Base-by-base conservation (phyloP, 75 land plant genomes). In the Chamaecyparis obtusa region DNA sequence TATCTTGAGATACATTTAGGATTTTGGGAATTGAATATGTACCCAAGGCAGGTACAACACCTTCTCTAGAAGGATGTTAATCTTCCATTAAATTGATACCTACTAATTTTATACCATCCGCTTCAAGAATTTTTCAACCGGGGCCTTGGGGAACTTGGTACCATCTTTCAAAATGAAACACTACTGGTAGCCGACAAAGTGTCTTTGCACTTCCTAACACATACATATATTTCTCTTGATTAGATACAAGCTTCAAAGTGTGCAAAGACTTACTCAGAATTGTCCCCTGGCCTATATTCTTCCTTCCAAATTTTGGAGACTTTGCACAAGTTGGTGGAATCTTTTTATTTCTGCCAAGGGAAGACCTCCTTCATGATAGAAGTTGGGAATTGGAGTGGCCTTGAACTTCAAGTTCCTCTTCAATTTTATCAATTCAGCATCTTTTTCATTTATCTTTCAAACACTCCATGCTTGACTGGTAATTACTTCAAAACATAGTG, bases 251-350 rank as follows among this genome's bases (percentile, higher is more conserved):
- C 11, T 30, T 71, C 7, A 30, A 71, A 71, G 74, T 33, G 13
- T 27, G 74, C 33, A 71, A 5, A 71, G 74, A n/a, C 74, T 71
- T 71, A 71, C 11, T 71, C 21, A 71, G 30, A 30, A 9, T 6
- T 27, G 30, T 30, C 35, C 33, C 74, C n/a, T 71, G 35, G 33
- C 30, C 33, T 16, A 8, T 27, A 15, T 33, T 15, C n/a, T 46
- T 84, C 64, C 87, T 84, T 44, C 88, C 86, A n/a, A 89, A 76
- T 33, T 76, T 87, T 43, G 90, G 90, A 9, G 88, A 89, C 85
- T 86, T 89, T 6, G 90, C 89, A 56, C 90, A 83, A 2, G 90
- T 89, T 75, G 89, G 49, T 69, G 90, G 90, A 46, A 87, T 89
- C 90, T 88, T 76, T 85, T 88, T 60, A 88, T 49, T 44, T 86